phyloP scores from a whole-genome alignment of 805 yeast species.

The Ascoidea tarda region DNA sequence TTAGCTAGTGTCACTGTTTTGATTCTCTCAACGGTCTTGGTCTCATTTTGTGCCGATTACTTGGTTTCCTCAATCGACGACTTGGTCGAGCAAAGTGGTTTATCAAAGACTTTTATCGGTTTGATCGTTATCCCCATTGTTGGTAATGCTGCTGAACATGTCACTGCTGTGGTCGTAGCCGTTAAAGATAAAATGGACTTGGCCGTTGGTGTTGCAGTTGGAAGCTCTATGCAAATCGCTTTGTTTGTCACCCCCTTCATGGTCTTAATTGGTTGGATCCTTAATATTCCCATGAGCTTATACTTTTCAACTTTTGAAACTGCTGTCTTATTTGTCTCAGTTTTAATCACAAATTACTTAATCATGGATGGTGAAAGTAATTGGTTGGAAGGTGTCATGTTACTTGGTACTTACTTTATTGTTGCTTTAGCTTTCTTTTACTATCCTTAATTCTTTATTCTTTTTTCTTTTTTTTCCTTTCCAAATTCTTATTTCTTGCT shows the following conservation, averaged over 20 bases:
- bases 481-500: too few species aligned
- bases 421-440: constrained; percentile 83
- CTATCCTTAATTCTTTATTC: constrained; percentile 35
- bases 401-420: constrained; percentile 72
- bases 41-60: constrained; percentile 85
- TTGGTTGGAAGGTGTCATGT: constrained; percentile 95
- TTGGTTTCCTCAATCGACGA: constrained; percentile 89
- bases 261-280: constrained; percentile 87
- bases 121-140: constrained; percentile 89
- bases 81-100: constrained; percentile 69
- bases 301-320: constrained; percentile 91
- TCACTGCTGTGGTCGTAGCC: constrained; percentile 91
- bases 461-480: too few species aligned
- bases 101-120: constrained; percentile 92
- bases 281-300: constrained; percentile 84
- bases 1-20: constrained; percentile 39
- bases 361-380: constrained; percentile 90
- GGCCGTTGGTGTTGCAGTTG: constrained; percentile 94
- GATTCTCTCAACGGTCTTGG: constrained; percentile 55
- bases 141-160: constrained; percentile 98
- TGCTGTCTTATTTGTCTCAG: constrained; percentile 79
- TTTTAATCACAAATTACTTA: constrained; percentile 74
- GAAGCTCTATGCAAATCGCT: constrained; percentile 91
- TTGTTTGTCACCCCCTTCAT: constrained; percentile 90
- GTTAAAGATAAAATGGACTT: constrained; percentile 94